Conservation (phyloP, 169 alveolate genomes). For the Eimeria tenella region DNA sequence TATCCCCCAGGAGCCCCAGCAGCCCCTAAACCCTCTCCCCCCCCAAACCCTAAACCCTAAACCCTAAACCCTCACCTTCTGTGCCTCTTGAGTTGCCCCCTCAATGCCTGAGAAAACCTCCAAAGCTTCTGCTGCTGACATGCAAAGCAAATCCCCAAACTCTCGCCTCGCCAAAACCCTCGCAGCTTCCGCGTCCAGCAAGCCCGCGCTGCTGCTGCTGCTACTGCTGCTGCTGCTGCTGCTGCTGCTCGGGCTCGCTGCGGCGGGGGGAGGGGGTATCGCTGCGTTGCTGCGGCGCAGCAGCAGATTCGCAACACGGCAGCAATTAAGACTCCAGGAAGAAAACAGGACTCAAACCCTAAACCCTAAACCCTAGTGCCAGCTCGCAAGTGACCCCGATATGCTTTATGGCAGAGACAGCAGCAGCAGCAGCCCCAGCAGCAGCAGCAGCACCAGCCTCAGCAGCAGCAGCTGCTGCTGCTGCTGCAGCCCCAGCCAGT, state of each 20-base stretch:
- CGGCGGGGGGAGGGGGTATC: background rate
- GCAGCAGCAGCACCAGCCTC: too few relatives aligned
- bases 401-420: background rate
- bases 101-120: background rate
- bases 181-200: background rate
- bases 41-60: background rate
- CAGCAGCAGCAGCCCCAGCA: too few relatives aligned
- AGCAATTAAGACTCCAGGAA: too few relatives aligned
- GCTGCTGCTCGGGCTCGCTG: too few relatives aligned
- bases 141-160: background rate
- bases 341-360: background rate
- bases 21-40: too few relatives aligned
- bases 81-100: background rate
- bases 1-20: background rate
- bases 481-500: too few relatives aligned
- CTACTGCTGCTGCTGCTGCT: background rate
- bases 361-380: background rate
- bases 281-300: background rate
- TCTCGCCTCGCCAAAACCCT: background rate
- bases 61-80: background rate
- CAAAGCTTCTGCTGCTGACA: background rate
- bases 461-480: too few relatives aligned
- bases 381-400: background rate
- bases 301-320: background rate
- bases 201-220: slow-evolving; percentile 18